These are phyloP conservation scores for Penicillium paxilli DNA, from an alignment of 495 filamentous ascomycete genomes.

Conservation along the genomic window DNA sequence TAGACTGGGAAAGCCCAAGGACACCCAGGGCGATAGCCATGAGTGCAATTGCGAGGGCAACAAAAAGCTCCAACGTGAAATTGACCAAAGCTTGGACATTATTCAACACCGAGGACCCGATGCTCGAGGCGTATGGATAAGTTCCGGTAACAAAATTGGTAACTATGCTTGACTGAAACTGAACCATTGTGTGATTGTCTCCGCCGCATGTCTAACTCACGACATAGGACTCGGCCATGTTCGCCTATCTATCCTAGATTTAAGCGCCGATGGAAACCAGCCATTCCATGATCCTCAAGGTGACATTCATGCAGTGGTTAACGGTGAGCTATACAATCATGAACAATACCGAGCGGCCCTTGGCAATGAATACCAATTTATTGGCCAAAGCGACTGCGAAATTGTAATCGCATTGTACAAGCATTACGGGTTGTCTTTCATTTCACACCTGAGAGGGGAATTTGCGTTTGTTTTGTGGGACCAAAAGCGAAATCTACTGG, in stretches of 20 bases:
- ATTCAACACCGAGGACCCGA: background rate
- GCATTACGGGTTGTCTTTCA: slow-evolving; percentile 42
- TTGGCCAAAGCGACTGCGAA: slow-evolving; percentile 44
- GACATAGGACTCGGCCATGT: background rate
- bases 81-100: background rate
- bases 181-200: too few species aligned
- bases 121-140: background rate
- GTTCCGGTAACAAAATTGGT: background rate
- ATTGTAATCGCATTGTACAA: slow-evolving; percentile 52
- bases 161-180: too few species aligned
- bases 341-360: slow-evolving; percentile 32
- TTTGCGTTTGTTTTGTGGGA: slow-evolving; percentile 53
- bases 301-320: slow-evolving; percentile 51
- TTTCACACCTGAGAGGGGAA: slow-evolving; percentile 49
- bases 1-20: too few species aligned
- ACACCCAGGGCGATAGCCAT: too few species aligned
- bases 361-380: slow-evolving; percentile 40
- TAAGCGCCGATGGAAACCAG: slow-evolving; percentile 43
- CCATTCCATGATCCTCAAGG: slow-evolving; percentile 41
- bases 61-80: too few species aligned
- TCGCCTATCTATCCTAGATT: slow-evolving; percentile 53
- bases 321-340: slow-evolving; percentile 54
- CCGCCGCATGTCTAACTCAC: too few species aligned
- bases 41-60: too few species aligned
- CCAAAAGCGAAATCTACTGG: slow-evolving; percentile 22